Evolutionary conservation across 179 eudicot species (phyloP), one percentile per base, ranked within the genome.

Genomic region (Carnegiea gigantea): DNA sequence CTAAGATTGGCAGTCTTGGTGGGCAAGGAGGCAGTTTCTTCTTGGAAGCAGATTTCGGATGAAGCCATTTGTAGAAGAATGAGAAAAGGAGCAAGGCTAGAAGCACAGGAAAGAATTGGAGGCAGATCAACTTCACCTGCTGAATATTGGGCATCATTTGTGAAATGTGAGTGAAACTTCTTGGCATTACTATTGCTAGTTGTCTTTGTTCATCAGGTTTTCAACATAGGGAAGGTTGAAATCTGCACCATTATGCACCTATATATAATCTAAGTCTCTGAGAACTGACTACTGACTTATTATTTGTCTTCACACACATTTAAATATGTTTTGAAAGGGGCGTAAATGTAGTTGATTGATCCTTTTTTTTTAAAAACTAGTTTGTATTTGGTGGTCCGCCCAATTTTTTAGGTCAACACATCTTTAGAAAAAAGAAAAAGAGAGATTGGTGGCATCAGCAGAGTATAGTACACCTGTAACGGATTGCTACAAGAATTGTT

Each of bases 1-100:
- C 94, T 54, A 91, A 60, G 23, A 90, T 79, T 3, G 91, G 94
- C 33, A 90, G 87, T 80, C 75, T 85, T 84, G 85, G 57, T 14
- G 92, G 92, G 2, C 89, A 88, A 64, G 92, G 94, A 70, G 91
- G 92, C 26, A 72, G 23, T 49, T 81, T 88, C 84, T 85, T 83
- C 40, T 20, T 24, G 67, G 79, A 26, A 62, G 48, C 43, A 15
- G 85, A n/a, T 43, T 23, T 54, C 38, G 20, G 21, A 11, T 28
- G 21, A 23, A 82, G 77, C 85, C 88, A 83, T 84, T 84, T 88
- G 79, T 78, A 62, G 44, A 88, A 72, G 82, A 76, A 72, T 60
- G 77, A 54, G 67, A 76, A 78, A 24, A 78, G 67, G 54, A 85
- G 48, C 17, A 78, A 7, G 9, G 70, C 75, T 70, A 74, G 67